Evolutionary conservation across 345 rosid genomes (phyloP), one percentile per base, ranked within the genome.

Genomic region (Gossypium arboreum): DNA sequence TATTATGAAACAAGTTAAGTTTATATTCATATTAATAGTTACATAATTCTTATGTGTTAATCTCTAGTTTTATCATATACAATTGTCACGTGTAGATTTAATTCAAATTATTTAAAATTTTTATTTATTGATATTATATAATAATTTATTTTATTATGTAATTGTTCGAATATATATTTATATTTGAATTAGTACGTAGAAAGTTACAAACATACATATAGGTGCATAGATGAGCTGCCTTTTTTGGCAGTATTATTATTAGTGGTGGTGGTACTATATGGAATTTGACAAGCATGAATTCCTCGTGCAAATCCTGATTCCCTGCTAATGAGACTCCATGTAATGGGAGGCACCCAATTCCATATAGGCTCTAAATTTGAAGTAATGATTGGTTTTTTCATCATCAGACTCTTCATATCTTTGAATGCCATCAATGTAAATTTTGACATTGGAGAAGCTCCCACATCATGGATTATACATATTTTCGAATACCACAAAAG

Each of bases 311-410:
- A 83, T 56, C 55, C 65, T 77, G 20, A 79, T 71, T 17, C 70
- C 76, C 39, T 59, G 78, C 86, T 85, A 85, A 15, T 60, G 80
- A 41, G 85, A 81, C 60, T 83, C 81, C 86, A 81, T 78, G 22
- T 20, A 20, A 20, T 20, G 22, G 72, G 27, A 25, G 27, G 27
- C 12, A 13, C 73, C 48, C 6, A 54, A 57, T 47, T 75, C 78
- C 1, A 73, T 11, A 73, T 86, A 82, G 2, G 80, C 85, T 12
- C 87, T 85, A 48, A 79, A 83, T 54, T 85, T 85, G 24, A 85
- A 81, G 43, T 47, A 71, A 72, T 75, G 85, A 7, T 58, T 34
- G 13, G n/a, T 55, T 17, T 81, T 75, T 0, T 86, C 84, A 0
- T 7, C 76, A 2, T 64, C 85, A 0, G 45, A 20, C 3, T 58